Base-by-base conservation (phyloP, 345 rosid genomes). In the Noccaea caerulescens region DNA sequence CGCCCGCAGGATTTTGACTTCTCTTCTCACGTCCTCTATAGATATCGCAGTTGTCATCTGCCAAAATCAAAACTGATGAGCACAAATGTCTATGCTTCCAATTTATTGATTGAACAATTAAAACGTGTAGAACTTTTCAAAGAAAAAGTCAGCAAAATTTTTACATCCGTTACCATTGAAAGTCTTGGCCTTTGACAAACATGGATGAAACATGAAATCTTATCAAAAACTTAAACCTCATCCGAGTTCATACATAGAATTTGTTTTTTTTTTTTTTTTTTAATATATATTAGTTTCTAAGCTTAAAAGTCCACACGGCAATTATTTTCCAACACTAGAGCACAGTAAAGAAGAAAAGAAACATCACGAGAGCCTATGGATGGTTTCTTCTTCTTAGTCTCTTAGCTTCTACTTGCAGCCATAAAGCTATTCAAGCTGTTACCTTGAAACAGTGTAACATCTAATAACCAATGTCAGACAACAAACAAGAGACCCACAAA, bases 1-100 rank as follows among this genome's bases (percentile, higher is more conserved):
- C 16, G 89, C 93, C 80, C 81, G 84, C 69, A 94, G 79, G 57
- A 94, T 86, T 71, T 88, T 94, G 34, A 94, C 99, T 83, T 94
- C 99, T 81, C 99, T 89, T 80, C 99, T 84, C 59, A 92, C 99
- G 85, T 94, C 99, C 77, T 94, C 98, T 56, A 94, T 79, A 42
- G 99, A 89, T 80, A 94, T 94, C 54, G 99, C 93, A 70, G 97
- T 88, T 45, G 99, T 87, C 98, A 94, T 91, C 99, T 94, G 90
- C 63, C 5, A 69, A 69, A 54, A 54, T 34, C 23, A n/a, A 53
- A 77, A 37, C 46, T 32, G n/a, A 53, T 55, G 27, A 76, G 67
- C 56, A 59, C 10, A 59, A 43, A 33, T 51, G 63, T 4, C 57
- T 38, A 74, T 36, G 57, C 43, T 53, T 60, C 54, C 23, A 39